Evolutionary conservation across 192 early-diverging fungal species (phyloP), one percentile per base, ranked within the genome.

Genomic region (Dissophora globulifera): DNA sequence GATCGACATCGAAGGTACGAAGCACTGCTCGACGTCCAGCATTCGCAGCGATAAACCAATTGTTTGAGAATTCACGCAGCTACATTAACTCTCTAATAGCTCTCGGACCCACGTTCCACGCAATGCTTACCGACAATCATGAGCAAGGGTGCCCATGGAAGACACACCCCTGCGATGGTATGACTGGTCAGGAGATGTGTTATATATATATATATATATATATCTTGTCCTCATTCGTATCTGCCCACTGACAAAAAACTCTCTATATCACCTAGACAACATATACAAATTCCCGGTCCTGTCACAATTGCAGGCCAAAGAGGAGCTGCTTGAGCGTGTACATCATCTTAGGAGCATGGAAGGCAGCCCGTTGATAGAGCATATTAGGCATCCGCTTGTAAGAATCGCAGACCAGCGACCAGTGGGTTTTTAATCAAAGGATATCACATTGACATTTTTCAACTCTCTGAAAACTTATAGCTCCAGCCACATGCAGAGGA

Each of bases 201-300:
- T n/a, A n/a, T n/a, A n/a, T n/a, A n/a, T n/a, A n/a, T n/a, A n/a
- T n/a, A n/a, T n/a, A n/a, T n/a, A n/a, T n/a, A n/a, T n/a, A n/a
- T n/a, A n/a, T n/a, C n/a, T n/a, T n/a, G n/a, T n/a, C n/a, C n/a
- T n/a, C n/a, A n/a, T n/a, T n/a, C n/a, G n/a, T n/a, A n/a, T n/a
- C n/a, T n/a, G n/a, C n/a, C n/a, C n/a, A n/a, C n/a, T n/a, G n/a
- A n/a, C n/a, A n/a, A n/a, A n/a, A n/a, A n/a, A n/a, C n/a, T n/a
- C n/a, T n/a, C n/a, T 4, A 12, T 35, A 13, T 23, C 19, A 25
- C 27, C 29, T 59, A 76, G 72, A 62, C 38, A 67, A 45, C 22
- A 67, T 76, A 4, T 76, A 76, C 41, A 76, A 67, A 26, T 67
- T 76, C 12, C 72, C 72, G 0, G 64, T 67, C 10, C n/a, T 66